A percentile compares a stretch with the other conserved stretches of the same genome.
Conservation (phyloP, 768 basidiomycete genomes). For the Chiua virens region DNA sequence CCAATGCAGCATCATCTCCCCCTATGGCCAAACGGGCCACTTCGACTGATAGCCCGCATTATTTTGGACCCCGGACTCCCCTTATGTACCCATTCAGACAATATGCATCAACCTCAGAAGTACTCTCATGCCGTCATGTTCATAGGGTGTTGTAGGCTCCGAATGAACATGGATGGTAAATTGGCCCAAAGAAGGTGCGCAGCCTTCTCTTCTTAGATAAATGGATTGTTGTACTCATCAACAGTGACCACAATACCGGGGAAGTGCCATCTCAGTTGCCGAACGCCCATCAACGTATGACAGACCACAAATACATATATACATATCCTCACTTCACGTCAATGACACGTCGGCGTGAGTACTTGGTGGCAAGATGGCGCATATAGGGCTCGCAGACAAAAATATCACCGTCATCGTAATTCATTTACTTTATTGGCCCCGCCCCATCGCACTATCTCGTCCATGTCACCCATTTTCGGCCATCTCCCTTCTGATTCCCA, state of each 20-base stretch:
- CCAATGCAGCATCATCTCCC: too few relatives aligned
- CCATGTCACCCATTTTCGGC: constrained; percentile 3
- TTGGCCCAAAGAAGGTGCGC: neutral
- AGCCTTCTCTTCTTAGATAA: neutral
- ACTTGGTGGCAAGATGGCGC: neutral
- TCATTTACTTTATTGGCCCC: neutral
- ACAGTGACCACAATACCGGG: neutral
- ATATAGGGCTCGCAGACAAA: neutral
- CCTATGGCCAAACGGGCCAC: neutral
- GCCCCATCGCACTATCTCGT: neutral
- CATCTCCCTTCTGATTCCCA: constrained; percentile 1
- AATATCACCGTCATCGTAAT: neutral
- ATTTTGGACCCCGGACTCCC: constrained; percentile 15
- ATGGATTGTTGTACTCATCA: neutral
- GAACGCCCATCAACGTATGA: neutral
- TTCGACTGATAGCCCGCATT: neutral
- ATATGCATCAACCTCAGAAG: neutral
- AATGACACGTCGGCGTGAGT: neutral
- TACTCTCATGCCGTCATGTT: constrained; percentile 19
- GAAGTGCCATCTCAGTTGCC: neutral
- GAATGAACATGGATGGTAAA: constrained; percentile 5
- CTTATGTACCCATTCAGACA: too few relatives aligned
- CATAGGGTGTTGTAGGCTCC: constrained; percentile 12
- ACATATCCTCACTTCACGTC: neutral
- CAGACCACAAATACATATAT: neutral